Percentiles rank a stretch among this genome's conserved stretches.
Evolutionary conservation across 116 monocot species (phyloP).

Genomic region (Iris pallida): DNA sequence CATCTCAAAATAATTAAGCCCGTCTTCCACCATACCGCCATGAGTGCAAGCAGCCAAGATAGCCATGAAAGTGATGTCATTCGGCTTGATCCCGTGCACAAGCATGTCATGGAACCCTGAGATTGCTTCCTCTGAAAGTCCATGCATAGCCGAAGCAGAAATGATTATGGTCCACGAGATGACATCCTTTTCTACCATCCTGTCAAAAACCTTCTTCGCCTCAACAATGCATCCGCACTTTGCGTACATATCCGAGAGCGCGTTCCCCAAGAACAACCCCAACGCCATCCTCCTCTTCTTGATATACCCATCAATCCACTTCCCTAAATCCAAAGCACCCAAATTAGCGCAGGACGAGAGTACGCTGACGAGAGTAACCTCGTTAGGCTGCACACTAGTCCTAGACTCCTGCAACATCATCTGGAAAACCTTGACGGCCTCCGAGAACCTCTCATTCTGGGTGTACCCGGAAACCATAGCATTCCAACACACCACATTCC

Average conservation of each 20-base stretch:
- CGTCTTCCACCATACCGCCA: slow-evolving; percentile 48
- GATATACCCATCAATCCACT: slow-evolving; percentile 48
- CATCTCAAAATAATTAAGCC: slow-evolving; percentile 31
- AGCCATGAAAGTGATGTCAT: slow-evolving; percentile 69
- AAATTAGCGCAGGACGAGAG: slow-evolving; percentile 59
- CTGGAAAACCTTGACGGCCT: slow-evolving; percentile 41
- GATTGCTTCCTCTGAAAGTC: slow-evolving; percentile 47
- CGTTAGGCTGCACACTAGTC: slow-evolving; percentile 27
- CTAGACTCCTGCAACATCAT: slow-evolving; percentile 30
- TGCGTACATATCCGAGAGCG: slow-evolving; percentile 71
- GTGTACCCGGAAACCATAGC: slow-evolving; percentile 65
- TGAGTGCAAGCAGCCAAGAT: slow-evolving; percentile 72
- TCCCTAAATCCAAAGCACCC: slow-evolving; percentile 54
- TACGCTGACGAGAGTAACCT: slow-evolving; percentile 53
- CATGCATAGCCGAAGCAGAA: slow-evolving; percentile 52
- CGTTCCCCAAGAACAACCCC: slow-evolving; percentile 54
- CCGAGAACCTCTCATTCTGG: slow-evolving; percentile 40
- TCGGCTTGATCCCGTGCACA: slow-evolving; percentile 24
- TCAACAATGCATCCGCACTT: slow-evolving; percentile 72
- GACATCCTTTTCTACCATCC: slow-evolving; percentile 47
- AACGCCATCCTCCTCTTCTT: slow-evolving; percentile 21
- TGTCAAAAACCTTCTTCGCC: slow-evolving; percentile 48
- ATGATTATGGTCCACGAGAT: slow-evolving; percentile 79
- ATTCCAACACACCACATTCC: slow-evolving; percentile 68
- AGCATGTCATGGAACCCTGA: slow-evolving; percentile 43